These are phyloP conservation scores for Decorospora gaudefroyi DNA, from an alignment of 2,329 filamentous ascomycete genomes.

Conservation along the genomic window DNA sequence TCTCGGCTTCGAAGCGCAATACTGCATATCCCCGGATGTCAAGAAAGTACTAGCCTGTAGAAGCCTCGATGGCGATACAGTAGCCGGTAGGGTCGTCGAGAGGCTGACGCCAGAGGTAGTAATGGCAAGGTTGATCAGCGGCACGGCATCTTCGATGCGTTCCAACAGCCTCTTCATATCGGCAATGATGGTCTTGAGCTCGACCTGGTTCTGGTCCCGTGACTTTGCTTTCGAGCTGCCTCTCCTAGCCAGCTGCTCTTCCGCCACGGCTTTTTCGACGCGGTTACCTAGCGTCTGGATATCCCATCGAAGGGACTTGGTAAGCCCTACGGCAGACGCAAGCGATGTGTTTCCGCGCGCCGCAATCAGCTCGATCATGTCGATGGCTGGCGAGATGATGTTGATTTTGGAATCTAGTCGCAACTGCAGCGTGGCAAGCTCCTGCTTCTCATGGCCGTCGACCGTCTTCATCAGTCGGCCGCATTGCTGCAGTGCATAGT, in stretches of 20 bases:
- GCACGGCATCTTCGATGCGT: conserved; percentile 88
- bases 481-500: conserved; percentile 82
- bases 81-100: conserved; percentile 75
- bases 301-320: conserved; percentile 79
- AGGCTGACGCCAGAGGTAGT: conserved; percentile 89
- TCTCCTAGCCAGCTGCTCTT: conserved; percentile 60
- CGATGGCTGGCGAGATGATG: conserved; percentile 88
- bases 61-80: conserved; percentile 86
- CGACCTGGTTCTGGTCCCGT: conserved; percentile 62
- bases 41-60: conserved; percentile 92
- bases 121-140: conserved; percentile 89
- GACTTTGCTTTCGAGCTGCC: conserved; percentile 55
- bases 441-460: conserved; percentile 70
- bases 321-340: conserved; percentile 81
- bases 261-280: conserved; percentile 69
- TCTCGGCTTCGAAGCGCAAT: conserved; percentile 64
- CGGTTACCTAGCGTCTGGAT: conserved; percentile 79
- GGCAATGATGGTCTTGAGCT: conserved; percentile 70
- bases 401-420: conserved; percentile 84
- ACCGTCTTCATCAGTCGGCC: conserved; percentile 73
- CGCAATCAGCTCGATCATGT: conserved; percentile 87
- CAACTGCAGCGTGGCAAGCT: conserved; percentile 72
- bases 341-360: conserved; percentile 78
- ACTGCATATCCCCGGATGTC: conserved; percentile 83
- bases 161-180: conserved; percentile 76